phyloP scores from a whole-genome alignment of 1,284 basidiomycete species.

The Cutaneotrichosporon sp. region DNA sequence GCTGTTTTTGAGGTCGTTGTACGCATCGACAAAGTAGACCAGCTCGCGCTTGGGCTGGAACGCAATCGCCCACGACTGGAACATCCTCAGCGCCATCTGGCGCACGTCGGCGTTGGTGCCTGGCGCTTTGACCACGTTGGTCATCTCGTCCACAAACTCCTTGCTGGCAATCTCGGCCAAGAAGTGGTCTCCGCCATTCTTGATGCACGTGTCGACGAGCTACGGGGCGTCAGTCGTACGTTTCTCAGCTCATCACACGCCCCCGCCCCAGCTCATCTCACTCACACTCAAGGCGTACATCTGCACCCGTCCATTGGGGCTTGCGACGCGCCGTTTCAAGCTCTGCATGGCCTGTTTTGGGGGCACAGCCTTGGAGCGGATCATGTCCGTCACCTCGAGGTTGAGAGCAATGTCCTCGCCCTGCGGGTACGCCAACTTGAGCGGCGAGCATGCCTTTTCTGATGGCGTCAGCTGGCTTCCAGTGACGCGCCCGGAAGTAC shows the following conservation, averaged over 20 bases:
- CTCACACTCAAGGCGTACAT: conserved; percentile 75
- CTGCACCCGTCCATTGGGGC: conserved; percentile 96
- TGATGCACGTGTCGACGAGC: conserved; percentile 90
- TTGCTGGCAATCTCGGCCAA: conserved; percentile 73
- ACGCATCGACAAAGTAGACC: conserved; percentile 69
- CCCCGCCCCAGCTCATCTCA: conserved; percentile 23
- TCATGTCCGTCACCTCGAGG: conserved; percentile 94
- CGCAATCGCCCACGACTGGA: conserved; percentile 90
- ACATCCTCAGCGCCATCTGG: conserved; percentile 66
- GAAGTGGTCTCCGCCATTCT: conserved; percentile 96
- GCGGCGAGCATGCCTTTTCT: conserved; percentile 49
- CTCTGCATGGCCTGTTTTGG: conserved; percentile 84
- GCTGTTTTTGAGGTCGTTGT: conserved; percentile 68
- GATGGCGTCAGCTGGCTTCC: conserved; percentile 5
- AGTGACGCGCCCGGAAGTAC: no score
- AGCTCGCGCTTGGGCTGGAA: conserved; percentile 77
- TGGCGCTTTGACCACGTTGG: conserved; percentile 34
- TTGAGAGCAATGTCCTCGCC: conserved; percentile 86
- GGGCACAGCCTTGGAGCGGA: conserved; percentile 81
- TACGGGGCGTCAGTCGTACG: conserved; percentile 42
- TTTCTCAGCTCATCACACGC: no score
- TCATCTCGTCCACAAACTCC: conserved; percentile 82
- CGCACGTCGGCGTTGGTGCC: conserved; percentile 74
- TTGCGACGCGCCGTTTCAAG: conserved; percentile 77
- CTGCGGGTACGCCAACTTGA: conserved; percentile 48